phyloP scores from a whole-genome alignment of 2,329 filamentous ascomycete genomes.

The Paecilomyces formosus region DNA sequence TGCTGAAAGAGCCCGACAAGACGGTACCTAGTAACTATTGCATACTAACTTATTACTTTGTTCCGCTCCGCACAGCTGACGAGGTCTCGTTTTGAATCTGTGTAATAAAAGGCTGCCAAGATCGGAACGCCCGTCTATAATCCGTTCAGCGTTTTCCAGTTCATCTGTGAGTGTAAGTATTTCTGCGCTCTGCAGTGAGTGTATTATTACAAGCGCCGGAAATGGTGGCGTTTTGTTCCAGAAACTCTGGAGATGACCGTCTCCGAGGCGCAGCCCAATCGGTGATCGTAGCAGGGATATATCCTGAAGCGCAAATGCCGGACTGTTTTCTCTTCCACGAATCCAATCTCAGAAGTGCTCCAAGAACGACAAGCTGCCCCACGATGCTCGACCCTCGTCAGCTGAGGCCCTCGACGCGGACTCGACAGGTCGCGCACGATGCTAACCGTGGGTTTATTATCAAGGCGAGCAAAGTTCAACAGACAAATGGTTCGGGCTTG shows the following conservation, averaged over 20 bases:
- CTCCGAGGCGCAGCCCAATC: conserved; percentile 30
- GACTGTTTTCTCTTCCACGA: conserved; percentile 20
- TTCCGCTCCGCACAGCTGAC: neutral
- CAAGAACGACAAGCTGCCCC: conserved; percentile 21
- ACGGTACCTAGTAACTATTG: neutral
- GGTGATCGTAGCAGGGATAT: conserved; percentile 30
- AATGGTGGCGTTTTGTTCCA: conserved; percentile 17
- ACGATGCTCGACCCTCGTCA: conserved; percentile 22
- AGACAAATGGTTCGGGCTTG: neutral
- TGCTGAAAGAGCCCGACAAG: neutral
- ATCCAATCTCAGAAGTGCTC: conserved; percentile 22
- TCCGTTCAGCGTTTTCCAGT: neutral
- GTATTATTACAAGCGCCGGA: neutral
- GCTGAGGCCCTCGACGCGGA: neutral
- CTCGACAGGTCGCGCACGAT: neutral
- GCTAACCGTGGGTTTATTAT: neutral
- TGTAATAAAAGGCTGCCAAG: neutral
- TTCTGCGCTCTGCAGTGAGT: neutral
- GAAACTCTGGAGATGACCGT: conserved; percentile 26
- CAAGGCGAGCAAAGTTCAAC: neutral
- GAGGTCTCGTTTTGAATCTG: neutral
- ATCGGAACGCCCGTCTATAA: neutral
- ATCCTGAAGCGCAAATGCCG: conserved; percentile 19
- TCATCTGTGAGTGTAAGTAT: neutral
- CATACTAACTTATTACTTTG: no score